Conservation (phyloP, 202 grass and related monocot genomes). For the Cymbopogon flexuosus region DNA sequence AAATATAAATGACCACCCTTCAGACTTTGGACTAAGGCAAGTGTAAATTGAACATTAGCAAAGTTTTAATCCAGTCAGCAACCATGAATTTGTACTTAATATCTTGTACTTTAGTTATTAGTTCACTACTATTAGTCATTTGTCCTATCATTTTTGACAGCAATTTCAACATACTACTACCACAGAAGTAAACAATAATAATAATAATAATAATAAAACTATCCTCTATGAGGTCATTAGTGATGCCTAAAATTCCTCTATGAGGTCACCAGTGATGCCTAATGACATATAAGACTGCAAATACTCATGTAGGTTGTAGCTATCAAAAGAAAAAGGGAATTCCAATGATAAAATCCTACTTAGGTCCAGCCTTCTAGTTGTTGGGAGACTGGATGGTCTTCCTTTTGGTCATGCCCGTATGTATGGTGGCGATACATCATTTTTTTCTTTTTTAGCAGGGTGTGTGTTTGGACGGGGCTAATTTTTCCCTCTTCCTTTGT, state of each 20-base stretch:
- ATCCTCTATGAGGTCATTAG: background rate
- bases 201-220: background rate
- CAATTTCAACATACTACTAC: background rate
- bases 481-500: background rate
- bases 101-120: background rate
- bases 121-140: background rate
- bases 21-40: background rate
- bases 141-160: background rate
- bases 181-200: background rate
- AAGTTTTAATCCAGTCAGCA: background rate
- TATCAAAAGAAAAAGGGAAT: background rate
- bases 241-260: background rate
- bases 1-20: background rate
- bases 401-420: background rate
- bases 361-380: background rate
- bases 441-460: background rate
- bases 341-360: background rate
- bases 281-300: background rate
- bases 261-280: constrained; percentile 7
- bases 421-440: background rate
- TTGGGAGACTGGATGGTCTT: background rate
- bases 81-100: background rate
- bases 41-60: background rate
- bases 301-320: background rate
- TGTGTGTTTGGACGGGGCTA: background rate